Percentiles rank a stretch among this genome's conserved stretches.
phyloP scores from a whole-genome alignment of 805 yeast genomes.

The Wickerhamiella spandovensis region DNA sequence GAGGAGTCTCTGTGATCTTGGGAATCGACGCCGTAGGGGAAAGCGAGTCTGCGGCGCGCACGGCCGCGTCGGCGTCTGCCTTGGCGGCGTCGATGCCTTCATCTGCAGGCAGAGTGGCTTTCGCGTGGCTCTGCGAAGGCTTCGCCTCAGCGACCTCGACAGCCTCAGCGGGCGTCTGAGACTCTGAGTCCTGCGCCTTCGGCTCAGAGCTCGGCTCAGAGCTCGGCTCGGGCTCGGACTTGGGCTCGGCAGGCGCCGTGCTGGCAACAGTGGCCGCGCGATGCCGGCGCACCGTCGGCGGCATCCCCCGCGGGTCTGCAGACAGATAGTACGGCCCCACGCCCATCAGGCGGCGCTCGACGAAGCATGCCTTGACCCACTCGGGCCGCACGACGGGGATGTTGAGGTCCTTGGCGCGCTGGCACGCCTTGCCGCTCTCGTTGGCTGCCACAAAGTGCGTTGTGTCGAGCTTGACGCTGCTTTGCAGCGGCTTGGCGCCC shows the following conservation, averaged over 20 bases:
- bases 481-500: slow-evolving; percentile 72
- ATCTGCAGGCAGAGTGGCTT: background rate
- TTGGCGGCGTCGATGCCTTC: background rate
- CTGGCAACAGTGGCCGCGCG: slow-evolving; percentile 1
- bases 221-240: no score
- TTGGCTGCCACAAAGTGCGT: slow-evolving; percentile 82
- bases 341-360: slow-evolving; percentile 80
- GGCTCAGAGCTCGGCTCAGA: background rate
- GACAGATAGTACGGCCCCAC: slow-evolving; percentile 54
- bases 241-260: background rate
- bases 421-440: slow-evolving; percentile 57
- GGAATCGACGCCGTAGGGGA: no score
- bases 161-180: no score
- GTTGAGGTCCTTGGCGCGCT: slow-evolving; percentile 69
- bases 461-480: slow-evolving; percentile 70
- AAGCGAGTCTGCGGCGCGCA: no score
- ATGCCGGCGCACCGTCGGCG: slow-evolving; percentile 8
- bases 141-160: background rate
- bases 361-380: slow-evolving; percentile 90
- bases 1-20: no score
- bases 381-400: slow-evolving; percentile 93
- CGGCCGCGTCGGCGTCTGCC: no score
- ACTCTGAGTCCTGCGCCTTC: no score
- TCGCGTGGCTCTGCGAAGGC: background rate
- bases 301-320: slow-evolving; percentile 24